A percentile compares a stretch with the other conserved stretches of the same genome.
These are phyloP conservation scores for Ammopiptanthus mongolicus DNA, from an alignment of 306 rosid species.

Conservation along the genomic window DNA sequence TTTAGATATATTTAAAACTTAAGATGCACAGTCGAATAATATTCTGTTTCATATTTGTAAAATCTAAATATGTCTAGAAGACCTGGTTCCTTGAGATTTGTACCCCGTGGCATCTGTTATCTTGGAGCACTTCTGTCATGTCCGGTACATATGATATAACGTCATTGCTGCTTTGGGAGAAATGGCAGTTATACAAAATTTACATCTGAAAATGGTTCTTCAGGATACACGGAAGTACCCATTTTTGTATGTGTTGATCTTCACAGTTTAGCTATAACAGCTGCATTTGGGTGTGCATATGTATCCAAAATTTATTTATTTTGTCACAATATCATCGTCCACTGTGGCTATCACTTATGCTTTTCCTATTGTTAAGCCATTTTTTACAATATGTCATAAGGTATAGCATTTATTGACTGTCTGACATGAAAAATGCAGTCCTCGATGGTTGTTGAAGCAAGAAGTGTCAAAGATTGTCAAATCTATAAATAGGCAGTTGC, in stretches of 20 bases:
- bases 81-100: neutral
- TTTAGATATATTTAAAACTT: neutral
- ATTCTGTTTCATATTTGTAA: neutral
- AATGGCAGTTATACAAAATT: neutral
- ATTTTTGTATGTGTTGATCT: neutral
- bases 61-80: neutral
- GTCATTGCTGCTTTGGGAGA: neutral
- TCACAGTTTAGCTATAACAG: neutral
- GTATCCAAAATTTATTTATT: neutral
- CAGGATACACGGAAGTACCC: neutral
- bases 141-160: neutral
- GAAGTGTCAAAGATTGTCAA: slow-evolving; percentile 87
- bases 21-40: neutral
- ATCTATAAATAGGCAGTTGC: slow-evolving; percentile 90
- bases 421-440: slow-evolving; percentile 58
- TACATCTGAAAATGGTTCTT: neutral
- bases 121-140: neutral
- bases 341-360: neutral
- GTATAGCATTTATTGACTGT: slow-evolving; percentile 23
- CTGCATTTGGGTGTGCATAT: neutral
- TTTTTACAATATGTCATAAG: neutral
- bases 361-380: neutral
- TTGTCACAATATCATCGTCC: neutral
- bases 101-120: neutral
- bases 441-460: slow-evolving; percentile 95